phyloP scores from a whole-genome alignment of 495 filamentous ascomycete genomes.

The Parathielavia appendiculata region DNA sequence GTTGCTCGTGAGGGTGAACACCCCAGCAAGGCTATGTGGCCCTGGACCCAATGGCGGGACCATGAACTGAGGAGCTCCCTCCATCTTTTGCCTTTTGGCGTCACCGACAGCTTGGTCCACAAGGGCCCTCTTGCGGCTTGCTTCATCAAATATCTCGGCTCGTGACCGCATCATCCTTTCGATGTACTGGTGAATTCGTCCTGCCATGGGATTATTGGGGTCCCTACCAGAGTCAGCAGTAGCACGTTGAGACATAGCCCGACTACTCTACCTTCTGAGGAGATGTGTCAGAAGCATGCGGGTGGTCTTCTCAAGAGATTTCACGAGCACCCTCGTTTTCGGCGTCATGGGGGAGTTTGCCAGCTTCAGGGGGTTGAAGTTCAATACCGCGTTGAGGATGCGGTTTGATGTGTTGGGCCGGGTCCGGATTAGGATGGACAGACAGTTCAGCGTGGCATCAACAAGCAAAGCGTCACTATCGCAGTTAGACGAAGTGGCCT shows the following conservation, averaged over 20 bases:
- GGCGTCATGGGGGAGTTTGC: slow-evolving; percentile 71
- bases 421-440: slow-evolving; percentile 72
- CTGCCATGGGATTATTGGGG: slow-evolving; percentile 58
- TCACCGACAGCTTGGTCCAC: slow-evolving; percentile 59
- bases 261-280: slow-evolving; percentile 58
- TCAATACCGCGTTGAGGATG: slow-evolving; percentile 77
- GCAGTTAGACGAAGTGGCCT: slow-evolving; percentile 11
- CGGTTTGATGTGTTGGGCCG: slow-evolving; percentile 76
- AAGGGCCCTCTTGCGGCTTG: slow-evolving; percentile 66
- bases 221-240: slow-evolving; percentile 49
- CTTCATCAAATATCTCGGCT: slow-evolving; percentile 69
- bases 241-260: neutral
- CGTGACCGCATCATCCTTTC: slow-evolving; percentile 70
- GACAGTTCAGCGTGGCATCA: slow-evolving; percentile 84
- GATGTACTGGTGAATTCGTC: slow-evolving; percentile 74
- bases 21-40: slow-evolving; percentile 66
- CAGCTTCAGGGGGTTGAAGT: slow-evolving; percentile 82
- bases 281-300: slow-evolving; percentile 76
- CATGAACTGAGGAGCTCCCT: slow-evolving; percentile 40
- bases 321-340: slow-evolving; percentile 71
- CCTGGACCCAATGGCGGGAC: slow-evolving; percentile 66
- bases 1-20: slow-evolving; percentile 81
- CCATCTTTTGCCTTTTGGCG: slow-evolving; percentile 38
- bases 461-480: slow-evolving; percentile 80
- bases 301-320: slow-evolving; percentile 91